Evolutionary conservation across 139 green algal genomes (phyloP), one percentile per base, ranked within the genome.

Genomic region (Eudorina sp.): DNA sequence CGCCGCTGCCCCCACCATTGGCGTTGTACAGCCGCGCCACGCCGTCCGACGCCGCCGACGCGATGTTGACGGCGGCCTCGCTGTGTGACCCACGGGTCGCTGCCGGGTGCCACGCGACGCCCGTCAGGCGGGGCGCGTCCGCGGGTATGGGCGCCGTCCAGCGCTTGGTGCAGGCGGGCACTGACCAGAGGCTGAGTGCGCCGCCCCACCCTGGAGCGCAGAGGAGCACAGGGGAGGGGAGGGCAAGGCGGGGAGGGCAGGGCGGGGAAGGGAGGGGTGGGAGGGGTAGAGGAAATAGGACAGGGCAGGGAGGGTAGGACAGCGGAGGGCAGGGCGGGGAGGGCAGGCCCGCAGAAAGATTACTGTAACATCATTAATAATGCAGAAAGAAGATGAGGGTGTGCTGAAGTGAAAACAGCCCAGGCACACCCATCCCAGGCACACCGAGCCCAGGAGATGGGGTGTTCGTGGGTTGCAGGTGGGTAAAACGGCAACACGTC

Each of bases 101-200:
- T 31, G 90, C n/a, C 2, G 97, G 97, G 89, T 99, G 96, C 95
- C 97, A 98, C 0, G 93, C 95, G 13, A 99, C 78, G 53, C 94
- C 95, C 4, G 97, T 99, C 46, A 97, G 89, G 7, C 97, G 93
- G 13, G 81, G 81, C 38, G 8, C 81, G 62, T 99, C 95, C 31
- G 93, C 66, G 81, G 97, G 94, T 31, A 94, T 94, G 25, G 92
- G 79, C 29, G 97, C 93, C 18, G 62, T 41, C 64, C 86, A 89
- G 62, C 79, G 53, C 86, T 93, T 92, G 34, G 91, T 46, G 76
- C 89, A 90, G 25, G 72, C 88, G 25, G 90, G 88, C 9, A 92
- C 87, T 2, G 62, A 76, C 97, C 97, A 99, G 29, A 99, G 31
- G 46, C 94, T 95, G 40, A 97, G 62, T 1, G 76, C 77, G 62